phyloP scores from a whole-genome alignment of 2,329 filamentous ascomycete genomes.

The Aspergillus puulaauensis region DNA sequence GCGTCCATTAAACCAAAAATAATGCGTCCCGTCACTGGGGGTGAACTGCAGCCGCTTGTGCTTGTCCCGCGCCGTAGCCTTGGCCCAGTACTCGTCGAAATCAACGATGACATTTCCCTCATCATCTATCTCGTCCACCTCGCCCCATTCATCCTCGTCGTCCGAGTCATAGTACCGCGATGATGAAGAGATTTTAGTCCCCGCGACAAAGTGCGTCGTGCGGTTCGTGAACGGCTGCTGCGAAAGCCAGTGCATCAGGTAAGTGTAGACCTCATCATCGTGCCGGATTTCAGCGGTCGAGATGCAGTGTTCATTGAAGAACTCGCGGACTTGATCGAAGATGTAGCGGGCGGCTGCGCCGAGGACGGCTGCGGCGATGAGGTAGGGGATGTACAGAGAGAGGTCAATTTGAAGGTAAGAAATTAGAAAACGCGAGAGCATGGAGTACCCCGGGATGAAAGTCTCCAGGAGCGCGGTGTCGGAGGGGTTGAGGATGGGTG shows the following conservation, averaged over 20 bases:
- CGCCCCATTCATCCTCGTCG: conserved; percentile 18
- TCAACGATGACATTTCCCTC: conserved; percentile 38
- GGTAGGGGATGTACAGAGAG: conserved; percentile 60
- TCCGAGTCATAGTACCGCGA: conserved; percentile 30
- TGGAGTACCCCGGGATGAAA: conserved; percentile 65
- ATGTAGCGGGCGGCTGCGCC: conserved; percentile 56
- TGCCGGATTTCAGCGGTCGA: conserved; percentile 65
- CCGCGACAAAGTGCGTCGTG: conserved; percentile 64
- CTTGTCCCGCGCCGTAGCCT: conserved; percentile 38
- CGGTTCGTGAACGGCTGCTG: conserved; percentile 60
- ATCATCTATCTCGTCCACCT: conserved; percentile 25
- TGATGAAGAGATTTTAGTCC: conserved; percentile 55
- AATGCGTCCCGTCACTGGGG: conserved; percentile 65
- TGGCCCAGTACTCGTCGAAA: conserved; percentile 43
- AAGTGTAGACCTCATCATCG: conserved; percentile 72
- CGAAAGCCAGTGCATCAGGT: conserved; percentile 69
- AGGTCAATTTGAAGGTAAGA: conserved; percentile 63
- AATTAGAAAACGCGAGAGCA: conserved; percentile 54
- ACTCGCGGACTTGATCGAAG: conserved; percentile 47
- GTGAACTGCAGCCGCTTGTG: conserved; percentile 54
- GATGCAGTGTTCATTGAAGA: conserved; percentile 59
- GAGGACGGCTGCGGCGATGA: conserved; percentile 53
- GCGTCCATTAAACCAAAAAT: conserved; percentile 65
- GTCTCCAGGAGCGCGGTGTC: conserved; percentile 52
- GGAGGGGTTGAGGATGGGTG: conserved; percentile 15